Base-by-base conservation (phyloP, 2,329 filamentous ascomycete genomes). In the Ophiostoma australiae region DNA sequence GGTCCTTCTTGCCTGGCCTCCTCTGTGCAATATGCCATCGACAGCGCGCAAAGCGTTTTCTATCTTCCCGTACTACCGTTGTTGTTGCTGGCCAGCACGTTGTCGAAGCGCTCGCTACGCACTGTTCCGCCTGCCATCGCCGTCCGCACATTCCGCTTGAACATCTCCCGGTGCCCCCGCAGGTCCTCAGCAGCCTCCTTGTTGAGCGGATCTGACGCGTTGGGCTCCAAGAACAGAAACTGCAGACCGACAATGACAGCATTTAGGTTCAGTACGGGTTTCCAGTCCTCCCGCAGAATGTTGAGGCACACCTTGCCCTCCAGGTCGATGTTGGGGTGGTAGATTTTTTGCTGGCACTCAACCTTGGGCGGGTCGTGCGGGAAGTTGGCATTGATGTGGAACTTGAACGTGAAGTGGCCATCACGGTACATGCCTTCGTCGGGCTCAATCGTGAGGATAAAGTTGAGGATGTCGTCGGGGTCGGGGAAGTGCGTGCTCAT, bases 271-370 rank as follows among this genome's bases (percentile, higher is more conserved):
- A 99, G 83, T 65, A 99, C 95, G 0, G 95, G 95, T 84, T 98
- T 99, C 95, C 95, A 99, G 83, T 99, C 95, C 82, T 99, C 95
- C 73, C 95, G 86, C 77, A 99, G 81, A 77, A 99, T 99, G 80
- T 99, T 99, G 78, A 99, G 82, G 83, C 95, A 99, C 74, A 99
- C 94, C 79, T 99, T 99, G 76, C 95, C 95, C 79, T 98, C 93
- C 58, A 97, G 86, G 78, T 99, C 95, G 79, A 99, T 99, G 81
- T 99, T 99, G 6, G 95, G 95, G 80, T 99, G 95, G 83, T 99
- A 99, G 77, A 99, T 98, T 85, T 97, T 98, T 82, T 99, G 92
- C 76, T 90, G 91, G 83, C 95, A 98, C 78, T 92, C 95, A 76
- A 99, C 95, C 82, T 98, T 98, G 27, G 95, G 95, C 74, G 95